Evolutionary conservation across 2,329 filamentous ascomycete species (phyloP), one percentile per base, ranked within the genome.

Genomic region (Aspergillus fijiensis): DNA sequence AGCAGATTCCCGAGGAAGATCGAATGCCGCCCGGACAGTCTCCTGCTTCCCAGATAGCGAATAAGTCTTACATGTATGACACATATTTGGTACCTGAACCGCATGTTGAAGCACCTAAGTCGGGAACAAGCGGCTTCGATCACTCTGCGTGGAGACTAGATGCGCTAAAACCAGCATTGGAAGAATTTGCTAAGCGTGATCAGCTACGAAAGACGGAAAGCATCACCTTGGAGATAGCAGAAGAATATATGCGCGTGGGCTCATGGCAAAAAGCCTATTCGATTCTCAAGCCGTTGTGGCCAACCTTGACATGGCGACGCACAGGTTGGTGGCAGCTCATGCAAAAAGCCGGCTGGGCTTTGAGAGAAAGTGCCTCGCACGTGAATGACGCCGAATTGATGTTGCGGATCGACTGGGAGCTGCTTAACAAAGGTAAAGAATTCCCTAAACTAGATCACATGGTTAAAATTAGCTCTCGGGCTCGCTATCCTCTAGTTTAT

Each of bases 271-370:
- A 84, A 50, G 85, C 84, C 6, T 74, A 84, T 56, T 70, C 78
- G 25, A 73, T 83, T 2, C 74, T 88, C 21, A 74, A 75, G 39
- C 78, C 83, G 4, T 69, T 87, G 1, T 88, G 85, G 85, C 69
- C 81, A 47, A 77, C 70, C 10, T 80, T 84, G 69, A 79, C 76
- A n/a, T 88, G 86, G 86, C 81, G 86, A 50, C 73, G 72, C 49
- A 81, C 85, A 67, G 79, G 82, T n/a, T 88, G 86, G 85, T 85
- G 82, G 79, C 70, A 74, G 48, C 75, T 86, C 4, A 83, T 86
- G 63, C 78, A 77, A 56, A 80, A 82, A 47, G 80, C 86, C 47
- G 76, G 83, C 49, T 82, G 80, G 76, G 75, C 79, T 9, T 72
- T 87, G 42, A 78, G 85, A 62, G 79, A 84, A 59, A 85, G 83